These are phyloP conservation scores for Neoboletus brunneissimus DNA, from an alignment of 768 basidiomycete genomes.

Conservation along the genomic window DNA sequence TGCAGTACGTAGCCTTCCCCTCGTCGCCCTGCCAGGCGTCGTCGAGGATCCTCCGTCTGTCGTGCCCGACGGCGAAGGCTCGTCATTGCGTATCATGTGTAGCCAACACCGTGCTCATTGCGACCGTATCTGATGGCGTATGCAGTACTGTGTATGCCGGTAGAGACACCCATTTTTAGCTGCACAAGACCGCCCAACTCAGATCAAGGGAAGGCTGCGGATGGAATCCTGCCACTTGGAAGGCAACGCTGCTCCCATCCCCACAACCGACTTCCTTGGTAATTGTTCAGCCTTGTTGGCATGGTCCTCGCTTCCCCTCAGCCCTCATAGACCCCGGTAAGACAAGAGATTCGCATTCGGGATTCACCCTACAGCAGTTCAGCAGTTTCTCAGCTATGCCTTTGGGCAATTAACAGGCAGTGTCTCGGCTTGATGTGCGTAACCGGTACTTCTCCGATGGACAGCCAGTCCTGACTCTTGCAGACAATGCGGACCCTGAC, in stretches of 20 bases:
- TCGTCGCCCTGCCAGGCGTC: constrained; percentile 1
- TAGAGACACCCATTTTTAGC: constrained; percentile 9
- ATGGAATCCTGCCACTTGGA: not conserved
- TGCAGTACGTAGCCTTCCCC: not conserved
- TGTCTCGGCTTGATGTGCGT: constrained; percentile 9
- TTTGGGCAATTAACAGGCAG: constrained; percentile 3
- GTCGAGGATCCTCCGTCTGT: not conserved
- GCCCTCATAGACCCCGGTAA: constrained; percentile 8
- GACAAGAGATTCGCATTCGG: constrained; percentile 17
- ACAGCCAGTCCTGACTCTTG: not conserved
- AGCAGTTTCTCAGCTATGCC: constrained; percentile 2
- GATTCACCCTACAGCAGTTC: constrained; percentile 14
- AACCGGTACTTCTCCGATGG: constrained; percentile 8
- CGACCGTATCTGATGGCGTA: not conserved
- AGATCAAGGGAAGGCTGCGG: constrained; percentile 1
- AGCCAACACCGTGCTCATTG: not conserved
- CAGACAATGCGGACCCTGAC: constrained; percentile 7
- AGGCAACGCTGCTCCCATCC: not conserved
- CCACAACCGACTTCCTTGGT: constrained; percentile 6
- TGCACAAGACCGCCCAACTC: constrained; percentile 1
- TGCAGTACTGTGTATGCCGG: not conserved
- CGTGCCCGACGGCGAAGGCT: not conserved
- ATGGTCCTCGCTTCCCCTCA: constrained; percentile 18
- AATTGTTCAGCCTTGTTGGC: constrained; percentile 19
- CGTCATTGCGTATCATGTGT: not conserved